Percentiles rank a stretch among this genome's conserved stretches.
phyloP scores from a whole-genome alignment of 2,329 filamentous ascomycete genomes.

The Plenodomus lindquistii region DNA sequence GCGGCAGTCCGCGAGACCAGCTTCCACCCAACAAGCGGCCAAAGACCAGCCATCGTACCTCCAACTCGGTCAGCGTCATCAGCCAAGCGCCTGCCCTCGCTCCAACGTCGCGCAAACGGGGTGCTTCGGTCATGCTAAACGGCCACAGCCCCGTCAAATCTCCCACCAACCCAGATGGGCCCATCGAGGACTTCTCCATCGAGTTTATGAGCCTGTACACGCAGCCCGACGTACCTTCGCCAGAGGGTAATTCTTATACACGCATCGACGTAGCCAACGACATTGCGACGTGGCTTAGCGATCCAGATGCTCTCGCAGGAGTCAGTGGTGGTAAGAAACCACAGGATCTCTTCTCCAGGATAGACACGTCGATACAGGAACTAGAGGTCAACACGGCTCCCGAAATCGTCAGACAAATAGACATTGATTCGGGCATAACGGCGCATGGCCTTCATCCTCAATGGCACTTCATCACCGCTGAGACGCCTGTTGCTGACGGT shows the following conservation, averaged over 20 bases:
- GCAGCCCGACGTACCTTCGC: constrained; percentile 58
- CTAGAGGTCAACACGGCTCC: constrained; percentile 56
- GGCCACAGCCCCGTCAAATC: constrained; percentile 77
- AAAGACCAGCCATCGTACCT: constrained; percentile 80
- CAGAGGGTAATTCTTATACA: constrained; percentile 76
- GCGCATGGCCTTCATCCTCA: constrained; percentile 63
- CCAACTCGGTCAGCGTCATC: constrained; percentile 73
- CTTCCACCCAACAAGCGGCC: constrained; percentile 74
- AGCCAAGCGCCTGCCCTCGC: constrained; percentile 67
- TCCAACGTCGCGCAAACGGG: constrained; percentile 65
- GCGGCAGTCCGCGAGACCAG: constrained; percentile 56
- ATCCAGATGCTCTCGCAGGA: constrained; percentile 68
- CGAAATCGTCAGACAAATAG: constrained; percentile 55
- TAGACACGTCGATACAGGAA: constrained; percentile 59
- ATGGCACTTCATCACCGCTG: constrained; percentile 70
- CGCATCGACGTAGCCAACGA: constrained; percentile 75
- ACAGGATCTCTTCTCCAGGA: constrained; percentile 72
- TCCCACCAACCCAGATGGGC: constrained; percentile 67
- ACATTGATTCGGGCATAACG: constrained; percentile 54
- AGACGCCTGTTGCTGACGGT: constrained; percentile 55
- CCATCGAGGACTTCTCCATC: constrained; percentile 70
- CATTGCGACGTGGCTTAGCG: constrained; percentile 77
- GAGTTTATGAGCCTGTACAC: constrained; percentile 78
- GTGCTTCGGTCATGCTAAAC: constrained; percentile 60
- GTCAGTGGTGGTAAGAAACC: constrained; percentile 66